Evolutionary conservation across 768 basidiomycete species (phyloP), one percentile per base, ranked within the genome.

Genomic region (Boletus vermiculosoides): DNA sequence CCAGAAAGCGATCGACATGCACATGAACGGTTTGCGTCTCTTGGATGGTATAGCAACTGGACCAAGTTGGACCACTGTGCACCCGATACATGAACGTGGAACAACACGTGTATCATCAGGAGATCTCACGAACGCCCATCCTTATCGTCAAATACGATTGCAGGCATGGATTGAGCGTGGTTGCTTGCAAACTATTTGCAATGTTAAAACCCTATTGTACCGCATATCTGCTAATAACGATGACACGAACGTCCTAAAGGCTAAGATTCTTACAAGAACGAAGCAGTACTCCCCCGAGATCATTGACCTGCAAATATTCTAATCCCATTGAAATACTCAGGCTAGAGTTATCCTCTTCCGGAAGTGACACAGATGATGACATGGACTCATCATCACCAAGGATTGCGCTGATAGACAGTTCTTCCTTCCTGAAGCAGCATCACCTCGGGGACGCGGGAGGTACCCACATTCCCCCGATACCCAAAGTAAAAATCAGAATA

Each of bases 131-230:
- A 51, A 47, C 54, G 30, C 41, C 30, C 47, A 40, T 33, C 57
- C 64, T 69, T 67, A 69, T 67, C 66, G 62, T 69, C 67, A 67
- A 66, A 67, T 69, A 50, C 57, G 34, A 54, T 56, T 47, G 34
- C 59, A 55, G 23, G 20, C 42, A 23, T 36, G 45, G 20, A 22
- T 40, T 22, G 39, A 59, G 48, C 56, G 57, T 54, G 45, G 52
- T 45, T 45, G 22, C 54, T 31, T 13, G 34, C 3, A 22, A 28
- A 39, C 31, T 22, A 56, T 63, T 59, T 70, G 20, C 51, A 64
- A 60, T 61, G 45, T 57, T 30, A 45, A 51, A 57, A 58, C 33
- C 30, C 11, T 55, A 40, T 55, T n/a, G 55, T 46, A 33, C 15
- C 23, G 12, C 8, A 36, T 45, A 34, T 52, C 18, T 33, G 37